Evolutionary conservation across 352 stramenopile genomes (phyloP).

Genomic region (Phytophthora citricola): DNA sequence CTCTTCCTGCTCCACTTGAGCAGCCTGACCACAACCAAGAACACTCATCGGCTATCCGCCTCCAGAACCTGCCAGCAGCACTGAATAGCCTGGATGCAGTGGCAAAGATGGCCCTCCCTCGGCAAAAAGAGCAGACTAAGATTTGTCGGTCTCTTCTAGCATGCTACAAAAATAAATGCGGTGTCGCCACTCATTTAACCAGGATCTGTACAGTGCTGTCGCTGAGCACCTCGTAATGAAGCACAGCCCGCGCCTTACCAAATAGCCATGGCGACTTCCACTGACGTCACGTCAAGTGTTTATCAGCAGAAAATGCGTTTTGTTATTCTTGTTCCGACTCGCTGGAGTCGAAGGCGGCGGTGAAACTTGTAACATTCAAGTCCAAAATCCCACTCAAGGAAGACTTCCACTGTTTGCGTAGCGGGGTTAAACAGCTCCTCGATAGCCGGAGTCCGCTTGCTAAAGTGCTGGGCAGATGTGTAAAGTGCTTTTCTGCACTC

Average conservation of each 20-base stretch:
- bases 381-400: too few species aligned
- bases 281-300: conserved; percentile 1
- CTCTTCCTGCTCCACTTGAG: too few species aligned
- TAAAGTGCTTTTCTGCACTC: background rate
- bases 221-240: conserved; percentile 6
- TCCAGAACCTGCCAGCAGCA: background rate
- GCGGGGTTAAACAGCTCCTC: background rate
- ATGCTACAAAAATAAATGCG: conserved; percentile 16
- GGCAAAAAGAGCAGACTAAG: conserved; percentile 11
- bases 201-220: conserved; percentile 15
- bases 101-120: background rate
- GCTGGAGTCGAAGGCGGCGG: background rate
- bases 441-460: background rate
- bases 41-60: too few species aligned
- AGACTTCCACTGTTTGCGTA: background rate
- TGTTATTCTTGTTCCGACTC: background rate
- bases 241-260: background rate
- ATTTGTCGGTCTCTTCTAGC: conserved; percentile 4
- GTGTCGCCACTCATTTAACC: conserved; percentile 24
- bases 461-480: background rate
- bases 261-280: conserved; percentile 4
- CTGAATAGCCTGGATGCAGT: conserved; percentile 3
- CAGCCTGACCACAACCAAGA: too few species aligned
- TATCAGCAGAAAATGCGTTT: background rate
- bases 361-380: background rate